Base-by-base conservation (phyloP, 495 filamentous ascomycete species). In the Cercophora scortea region DNA sequence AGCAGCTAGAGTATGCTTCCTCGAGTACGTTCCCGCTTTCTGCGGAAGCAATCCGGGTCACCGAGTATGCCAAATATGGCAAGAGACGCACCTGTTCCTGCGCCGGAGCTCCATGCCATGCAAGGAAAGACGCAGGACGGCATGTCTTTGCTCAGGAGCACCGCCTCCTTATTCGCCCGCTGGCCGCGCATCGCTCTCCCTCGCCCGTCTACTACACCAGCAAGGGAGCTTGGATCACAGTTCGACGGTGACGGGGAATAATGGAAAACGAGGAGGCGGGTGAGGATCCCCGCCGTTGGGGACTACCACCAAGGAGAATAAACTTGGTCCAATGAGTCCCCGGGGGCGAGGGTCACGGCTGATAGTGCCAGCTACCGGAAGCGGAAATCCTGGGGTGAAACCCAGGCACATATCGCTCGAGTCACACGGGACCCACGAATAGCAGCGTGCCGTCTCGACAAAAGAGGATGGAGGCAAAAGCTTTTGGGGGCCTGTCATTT, bases 91-190 rank as follows among this genome's bases (percentile, higher is more conserved):
- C 44, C 47, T 25, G 56, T 59, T 59, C 56, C 56, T 59, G 56
- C 56, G 56, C 52, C 52, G 40, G 47, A 56, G 49, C 35, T 54
- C 56, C 49, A 55, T 59, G 52, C 48, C 34, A 59, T 59, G 56
- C 56, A 52, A 45, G 49, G 40, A 49, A 49, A 50, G 44, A 54
- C 44, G 52, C 48, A 52, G 33, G 48, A 16, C 56, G 52, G 56
- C 41, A 59, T 44, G 41, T 44, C 48, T 50, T 40, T 8, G 17
- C 34, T 43, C 52, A 52, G 56, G 49, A 45, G 52, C 56, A n/a
- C 44, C 25, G 49, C 34, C 10, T 49, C 33, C 41, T 45, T 8
- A 49, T 51, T 49, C 47, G 49, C 44, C 45, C 48, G 49, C 35
- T 45, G 25, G 51, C 19, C 50, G 41, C 52, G 3, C 36, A 10